Evolutionary conservation across 1,284 basidiomycete species (phyloP), one percentile per base, ranked within the genome.

Genomic region (Ganoderma meredithae): DNA sequence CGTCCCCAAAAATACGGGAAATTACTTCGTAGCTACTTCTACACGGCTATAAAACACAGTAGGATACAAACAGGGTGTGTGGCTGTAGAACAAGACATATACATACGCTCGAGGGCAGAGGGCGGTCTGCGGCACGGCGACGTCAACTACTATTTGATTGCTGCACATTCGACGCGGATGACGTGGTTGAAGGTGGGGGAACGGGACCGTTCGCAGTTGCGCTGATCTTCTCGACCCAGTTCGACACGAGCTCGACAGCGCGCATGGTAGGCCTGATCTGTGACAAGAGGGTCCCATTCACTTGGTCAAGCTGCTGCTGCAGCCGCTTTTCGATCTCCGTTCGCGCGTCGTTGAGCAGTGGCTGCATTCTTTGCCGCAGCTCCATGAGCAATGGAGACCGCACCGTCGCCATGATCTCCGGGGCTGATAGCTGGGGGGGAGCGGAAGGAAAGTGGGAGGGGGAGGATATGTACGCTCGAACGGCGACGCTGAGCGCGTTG

Each of bases 391-490:
- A 71, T 0, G 80, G 77, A 25, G 81, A 81, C 31, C 81, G 76
- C 61, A 88, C 76, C 15, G 79, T 72, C 33, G 81, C 73, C 10
- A 85, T 63, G 64, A 89, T 77, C 62, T 83, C 79, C n/a, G 85
- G 82, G 0, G 79, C 69, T 5, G 84, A 78, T 1, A 82, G 78
- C 25, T 79, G 73, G 6, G 76, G 71, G 13, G 69, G 49, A 17
- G 74, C 65, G 47, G 77, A 73, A 15, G 69, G 69, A 53, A 73
- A 22, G 8, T 74, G 77, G 15, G 79, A 74, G 64, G 77, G 77
- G 31, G 79, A 73, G 33, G 79, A 73, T 12, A 82, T 76, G 64
- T 80, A 81, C 33, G 81, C 80, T 39, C 78, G 76, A 3, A 86
- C 69, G 8, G 85, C 83, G 17, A 77, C 79, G 15, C 78, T 78